A percentile compares a stretch with the other conserved stretches of the same genome.
Conservation (phyloP, 257 asterid species). For the Solanum appendiculatum region DNA sequence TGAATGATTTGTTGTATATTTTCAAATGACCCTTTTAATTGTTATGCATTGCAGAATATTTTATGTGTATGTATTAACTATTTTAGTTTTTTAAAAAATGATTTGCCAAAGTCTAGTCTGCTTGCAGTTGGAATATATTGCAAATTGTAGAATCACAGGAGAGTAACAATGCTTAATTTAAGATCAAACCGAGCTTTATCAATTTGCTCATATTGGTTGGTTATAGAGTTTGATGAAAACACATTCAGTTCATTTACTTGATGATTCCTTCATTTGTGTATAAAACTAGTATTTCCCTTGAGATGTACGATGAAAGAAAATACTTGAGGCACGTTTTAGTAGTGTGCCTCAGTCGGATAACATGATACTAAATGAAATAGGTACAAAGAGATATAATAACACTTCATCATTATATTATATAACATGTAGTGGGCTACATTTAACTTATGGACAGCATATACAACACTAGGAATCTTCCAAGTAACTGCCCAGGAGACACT, state of each 20-base stretch:
- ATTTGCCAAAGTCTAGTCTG: neutral
- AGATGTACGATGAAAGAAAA: neutral
- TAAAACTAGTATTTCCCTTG: too few species aligned
- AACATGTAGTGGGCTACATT: neutral
- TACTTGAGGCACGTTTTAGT: neutral
- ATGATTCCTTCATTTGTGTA: neutral
- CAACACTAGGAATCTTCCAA: neutral
- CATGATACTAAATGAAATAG: neutral
- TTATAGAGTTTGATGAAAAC: neutral
- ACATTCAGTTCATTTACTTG: neutral
- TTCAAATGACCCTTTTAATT: neutral
- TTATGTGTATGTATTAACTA: neutral
- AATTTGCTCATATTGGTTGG: neutral
- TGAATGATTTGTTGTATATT: neutral
- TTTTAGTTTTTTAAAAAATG: neutral
- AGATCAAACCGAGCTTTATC: neutral
- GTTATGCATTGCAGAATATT: neutral
- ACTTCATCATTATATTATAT: neutral
- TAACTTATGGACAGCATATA: neutral
- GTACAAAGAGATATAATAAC: neutral
- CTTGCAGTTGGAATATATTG: neutral
- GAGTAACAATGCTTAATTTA: neutral
- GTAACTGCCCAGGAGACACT: neutral
- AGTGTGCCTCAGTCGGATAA: neutral
- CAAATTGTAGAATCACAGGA: neutral